Base-by-base conservation (phyloP, 1,284 basidiomycete genomes). In the Caloboletus inedulis region DNA sequence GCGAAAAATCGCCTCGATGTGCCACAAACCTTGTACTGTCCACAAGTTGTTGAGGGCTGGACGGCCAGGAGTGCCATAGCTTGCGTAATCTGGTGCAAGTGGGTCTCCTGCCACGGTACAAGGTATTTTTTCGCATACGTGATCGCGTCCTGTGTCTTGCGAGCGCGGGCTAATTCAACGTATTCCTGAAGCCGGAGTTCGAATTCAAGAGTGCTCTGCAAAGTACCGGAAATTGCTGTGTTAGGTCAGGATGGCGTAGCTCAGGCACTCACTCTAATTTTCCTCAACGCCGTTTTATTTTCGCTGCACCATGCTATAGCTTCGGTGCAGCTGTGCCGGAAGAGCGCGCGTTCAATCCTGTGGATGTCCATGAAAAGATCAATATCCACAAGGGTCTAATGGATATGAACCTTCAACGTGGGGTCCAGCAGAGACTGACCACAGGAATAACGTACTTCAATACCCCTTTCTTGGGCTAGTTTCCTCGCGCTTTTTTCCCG, bases 251-350 rank as follows among this genome's bases (percentile, higher is more conserved):
- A 45, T 9, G 29, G 41, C 49, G 41, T 50, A 52, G 35, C 45
- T 49, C 56, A 43, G 44, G 51, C 43, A 65, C 78, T 58, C 52
- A 88, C 94, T 78, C 91, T 94, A 64, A 87, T 83, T 76, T 98
- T 98, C 54, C 92, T 85, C 51, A 99, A 78, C 8, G 91, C 87
- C 29, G 85, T 82, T 69, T 96, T 91, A 73, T 99, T 98, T 77
- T 99, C 97, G 54, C 84, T 92, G 63, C 95, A 98, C 96, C 96
- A 99, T 14, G 84, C 80, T 40, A 99, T 75, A 6, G 95, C 96
- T 69, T 94, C 89, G 1, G 86, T 76, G 61, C 93, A 94, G 63
- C 89, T 89, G 59, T 91, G 85, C 45, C 74, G 74, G 16, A 76
- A 72, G 18, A 99, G 77, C 0, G 91, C 92, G 7, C 79, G 76